These are phyloP conservation scores for Physcia stellaris DNA, from an alignment of 495 filamentous ascomycete genomes.

Conservation along the genomic window DNA sequence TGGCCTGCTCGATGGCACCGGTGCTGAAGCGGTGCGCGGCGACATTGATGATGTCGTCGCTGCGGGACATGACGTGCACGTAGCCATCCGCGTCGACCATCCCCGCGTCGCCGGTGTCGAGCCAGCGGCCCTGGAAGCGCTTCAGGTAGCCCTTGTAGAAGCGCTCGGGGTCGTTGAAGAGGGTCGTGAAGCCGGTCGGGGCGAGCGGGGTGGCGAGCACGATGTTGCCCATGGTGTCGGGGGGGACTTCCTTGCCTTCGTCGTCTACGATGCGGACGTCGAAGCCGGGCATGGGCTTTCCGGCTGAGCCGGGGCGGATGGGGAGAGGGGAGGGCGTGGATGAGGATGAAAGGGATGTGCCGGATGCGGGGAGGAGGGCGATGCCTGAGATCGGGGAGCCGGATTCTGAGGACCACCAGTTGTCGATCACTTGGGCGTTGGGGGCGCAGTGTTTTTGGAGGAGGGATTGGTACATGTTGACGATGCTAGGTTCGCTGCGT, in stretches of 20 bases:
- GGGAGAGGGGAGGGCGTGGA: slow-evolving; percentile 23
- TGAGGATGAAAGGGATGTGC: slow-evolving; percentile 1
- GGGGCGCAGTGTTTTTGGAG: slow-evolving; percentile 47
- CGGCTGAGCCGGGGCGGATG: slow-evolving; percentile 74
- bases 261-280: slow-evolving; percentile 77
- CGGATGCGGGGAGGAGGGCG: slow-evolving; percentile 36
- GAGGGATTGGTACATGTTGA: slow-evolving; percentile 63
- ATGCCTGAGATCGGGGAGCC: slow-evolving; percentile 81
- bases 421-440: slow-evolving; percentile 65
- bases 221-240: slow-evolving; percentile 78
- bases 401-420: slow-evolving; percentile 94
- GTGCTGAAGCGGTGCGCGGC: slow-evolving; percentile 87
- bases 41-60: slow-evolving; percentile 91
- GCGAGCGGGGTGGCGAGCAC: slow-evolving; percentile 71
- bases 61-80: slow-evolving; percentile 72
- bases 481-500: slow-evolving; percentile 74
- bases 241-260: slow-evolving; percentile 49
- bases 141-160: slow-evolving; percentile 74
- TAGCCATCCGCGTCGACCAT: slow-evolving; percentile 73
- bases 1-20: slow-evolving; percentile 82
- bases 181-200: slow-evolving; percentile 69
- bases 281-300: slow-evolving; percentile 82
- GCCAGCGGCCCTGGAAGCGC: slow-evolving; percentile 64
- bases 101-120: slow-evolving; percentile 86
- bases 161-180: slow-evolving; percentile 72